These are phyloP conservation scores for Aspergillus thermomutatus DNA, from an alignment of 2,329 filamentous ascomycete species.

Conservation along the genomic window DNA sequence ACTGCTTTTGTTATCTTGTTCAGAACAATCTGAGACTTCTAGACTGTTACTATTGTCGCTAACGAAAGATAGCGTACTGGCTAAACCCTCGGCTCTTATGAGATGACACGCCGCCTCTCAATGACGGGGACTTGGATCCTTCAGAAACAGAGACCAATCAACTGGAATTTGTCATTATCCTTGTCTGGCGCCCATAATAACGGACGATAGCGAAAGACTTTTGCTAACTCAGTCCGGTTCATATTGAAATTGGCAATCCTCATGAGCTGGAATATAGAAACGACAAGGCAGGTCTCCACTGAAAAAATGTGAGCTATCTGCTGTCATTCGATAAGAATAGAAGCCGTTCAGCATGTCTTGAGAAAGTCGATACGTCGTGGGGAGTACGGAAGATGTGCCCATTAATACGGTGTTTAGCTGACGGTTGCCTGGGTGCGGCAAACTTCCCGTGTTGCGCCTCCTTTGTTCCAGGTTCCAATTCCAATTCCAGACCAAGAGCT, in stretches of 20 bases:
- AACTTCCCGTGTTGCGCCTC: constrained; percentile 20
- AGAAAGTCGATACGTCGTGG: too few relatives aligned
- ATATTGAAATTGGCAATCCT: not conserved
- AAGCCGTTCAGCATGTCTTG: not conserved
- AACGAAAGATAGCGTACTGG: not conserved
- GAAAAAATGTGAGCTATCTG: not conserved
- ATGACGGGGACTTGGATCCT: not conserved
- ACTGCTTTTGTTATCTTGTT: not conserved
- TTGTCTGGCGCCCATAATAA: too few relatives aligned
- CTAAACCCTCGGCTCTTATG: too few relatives aligned
- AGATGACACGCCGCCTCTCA: not conserved
- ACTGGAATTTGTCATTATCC: too few relatives aligned
- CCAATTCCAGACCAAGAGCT: constrained; percentile 2
- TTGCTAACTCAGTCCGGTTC: not conserved
- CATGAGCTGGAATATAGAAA: not conserved
- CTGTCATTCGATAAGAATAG: not conserved
- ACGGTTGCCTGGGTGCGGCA: constrained; percentile 8
- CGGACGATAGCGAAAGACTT: not conserved
- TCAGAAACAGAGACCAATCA: too few relatives aligned
- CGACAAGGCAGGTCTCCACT: not conserved
- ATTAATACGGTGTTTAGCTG: too few relatives aligned
- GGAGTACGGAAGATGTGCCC: too few relatives aligned
- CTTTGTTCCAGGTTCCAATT: constrained; percentile 13
- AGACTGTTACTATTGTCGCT: not conserved
- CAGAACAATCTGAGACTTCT: not conserved